Conservation (phyloP, 106 monocot species). For the Acorus calamus region DNA sequence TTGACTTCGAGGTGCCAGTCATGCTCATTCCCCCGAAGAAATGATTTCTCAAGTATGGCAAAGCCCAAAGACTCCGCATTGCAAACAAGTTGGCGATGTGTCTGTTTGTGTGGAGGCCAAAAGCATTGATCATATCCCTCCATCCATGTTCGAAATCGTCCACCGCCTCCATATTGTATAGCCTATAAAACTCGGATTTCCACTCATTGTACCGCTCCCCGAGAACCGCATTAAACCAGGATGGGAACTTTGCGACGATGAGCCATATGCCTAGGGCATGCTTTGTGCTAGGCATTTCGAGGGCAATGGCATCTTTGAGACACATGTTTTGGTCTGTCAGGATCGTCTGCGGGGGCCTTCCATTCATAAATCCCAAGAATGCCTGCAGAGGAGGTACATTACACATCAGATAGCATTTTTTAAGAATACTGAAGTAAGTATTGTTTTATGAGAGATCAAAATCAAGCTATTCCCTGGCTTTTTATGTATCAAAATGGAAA, state of each 20-base stretch:
- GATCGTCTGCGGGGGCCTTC: conserved; percentile 66
- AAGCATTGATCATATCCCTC: conserved; percentile 60
- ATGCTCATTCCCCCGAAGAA: conserved; percentile 66
- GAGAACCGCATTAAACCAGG: conserved; percentile 76
- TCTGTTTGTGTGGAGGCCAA: conserved; percentile 61
- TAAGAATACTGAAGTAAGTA: no score
- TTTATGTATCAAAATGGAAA: background rate
- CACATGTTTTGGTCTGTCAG: conserved; percentile 70
- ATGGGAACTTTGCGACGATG: conserved; percentile 61
- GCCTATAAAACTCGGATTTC: conserved; percentile 59
- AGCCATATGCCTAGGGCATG: conserved; percentile 74
- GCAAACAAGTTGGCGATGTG: conserved; percentile 62
- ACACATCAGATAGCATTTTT: no score
- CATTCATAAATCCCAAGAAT: conserved; percentile 80
- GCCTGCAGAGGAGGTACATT: conserved; percentile 20
- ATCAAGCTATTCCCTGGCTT: no score
- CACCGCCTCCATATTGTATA: conserved; percentile 50
- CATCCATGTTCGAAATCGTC: conserved; percentile 75
- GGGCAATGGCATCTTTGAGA: conserved; percentile 56
- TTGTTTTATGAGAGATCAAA: no score
- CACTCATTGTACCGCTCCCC: conserved; percentile 68
- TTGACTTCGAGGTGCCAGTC: conserved; percentile 43
- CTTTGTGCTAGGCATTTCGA: conserved; percentile 63
- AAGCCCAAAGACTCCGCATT: conserved; percentile 58
- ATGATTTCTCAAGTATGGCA: conserved; percentile 68